These are phyloP conservation scores for Rhypophila decipiens DNA, from an alignment of 495 filamentous ascomycete species.

Conservation along the genomic window DNA sequence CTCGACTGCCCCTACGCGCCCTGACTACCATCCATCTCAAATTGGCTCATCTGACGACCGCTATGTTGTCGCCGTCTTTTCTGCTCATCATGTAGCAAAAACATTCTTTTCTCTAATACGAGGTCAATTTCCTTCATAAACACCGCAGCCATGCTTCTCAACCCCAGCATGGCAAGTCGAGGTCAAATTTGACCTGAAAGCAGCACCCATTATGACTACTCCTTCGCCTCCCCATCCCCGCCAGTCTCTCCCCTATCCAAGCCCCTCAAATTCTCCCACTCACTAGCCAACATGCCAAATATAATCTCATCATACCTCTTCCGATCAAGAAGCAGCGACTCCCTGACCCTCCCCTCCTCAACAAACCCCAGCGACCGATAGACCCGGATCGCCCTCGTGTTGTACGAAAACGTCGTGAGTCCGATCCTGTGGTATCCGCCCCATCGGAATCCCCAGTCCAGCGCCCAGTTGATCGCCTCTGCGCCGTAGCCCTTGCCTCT, in stretches of 20 bases:
- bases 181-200: too few species aligned
- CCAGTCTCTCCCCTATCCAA: neutral
- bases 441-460: conserved; percentile 43
- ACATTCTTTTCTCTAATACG: too few species aligned
- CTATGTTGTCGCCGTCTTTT: too few species aligned
- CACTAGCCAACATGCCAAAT: conserved; percentile 41
- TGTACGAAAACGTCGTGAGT: conserved; percentile 36
- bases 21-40: too few species aligned
- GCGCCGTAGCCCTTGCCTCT: conserved; percentile 47
- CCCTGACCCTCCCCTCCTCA: conserved; percentile 41
- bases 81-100: too few species aligned
- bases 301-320: conserved; percentile 37
- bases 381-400: conserved; percentile 34
- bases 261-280: conserved; percentile 31
- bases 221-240: too few species aligned
- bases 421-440: conserved; percentile 42
- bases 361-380: conserved; percentile 46
- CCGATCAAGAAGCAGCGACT: conserved; percentile 35
- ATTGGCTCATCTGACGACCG: too few species aligned
- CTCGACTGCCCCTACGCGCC: too few species aligned
- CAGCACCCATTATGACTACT: too few species aligned
- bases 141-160: too few species aligned
- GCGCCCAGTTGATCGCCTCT: conserved; percentile 46
- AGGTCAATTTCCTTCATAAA: too few species aligned
- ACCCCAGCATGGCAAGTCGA: too few species aligned